phyloP scores from a whole-genome alignment of 1,139 yeast species.

The Oligophagozyma castellii region DNA sequence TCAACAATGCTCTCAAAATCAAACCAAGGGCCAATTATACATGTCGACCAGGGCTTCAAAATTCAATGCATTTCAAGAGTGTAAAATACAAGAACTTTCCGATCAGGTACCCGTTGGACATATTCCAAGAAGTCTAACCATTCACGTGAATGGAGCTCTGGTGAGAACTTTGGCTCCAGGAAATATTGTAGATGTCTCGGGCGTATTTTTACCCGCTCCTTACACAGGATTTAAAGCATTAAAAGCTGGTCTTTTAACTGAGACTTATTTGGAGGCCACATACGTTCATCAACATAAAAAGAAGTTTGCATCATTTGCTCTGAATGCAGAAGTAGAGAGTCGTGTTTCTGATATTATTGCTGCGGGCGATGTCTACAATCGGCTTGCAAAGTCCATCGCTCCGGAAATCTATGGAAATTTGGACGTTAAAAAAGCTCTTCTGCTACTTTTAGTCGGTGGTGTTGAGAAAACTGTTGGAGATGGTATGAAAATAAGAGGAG shows the following conservation, averaged over 20 bases:
- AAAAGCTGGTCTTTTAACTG: constrained; percentile 85
- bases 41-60: constrained; percentile 94
- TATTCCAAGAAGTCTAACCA: constrained; percentile 75
- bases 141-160: constrained; percentile 81
- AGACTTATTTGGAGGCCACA: constrained; percentile 86
- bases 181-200: constrained; percentile 84
- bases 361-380: constrained; percentile 62
- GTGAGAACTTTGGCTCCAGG: constrained; percentile 89
- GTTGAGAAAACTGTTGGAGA: constrained; percentile 91
- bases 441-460: constrained; percentile 82
- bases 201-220: constrained; percentile 87
- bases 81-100: constrained; percentile 85
- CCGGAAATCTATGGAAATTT: constrained; percentile 94
- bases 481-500: constrained; percentile 96
- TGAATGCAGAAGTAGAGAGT: constrained; percentile 42
- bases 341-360: constrained; percentile 40
- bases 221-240: constrained; percentile 91
- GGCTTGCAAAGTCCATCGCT: constrained; percentile 80
- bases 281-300: constrained; percentile 76
- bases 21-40: constrained; percentile 76
- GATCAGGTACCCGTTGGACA: constrained; percentile 97
- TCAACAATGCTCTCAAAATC: constrained; percentile 61
- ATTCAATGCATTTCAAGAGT: constrained; percentile 90
- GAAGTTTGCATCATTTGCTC: constrained; percentile 57
- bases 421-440: constrained; percentile 83